phyloP scores from a whole-genome alignment of 2,329 filamentous ascomycete genomes.

The Penicillium hordei region DNA sequence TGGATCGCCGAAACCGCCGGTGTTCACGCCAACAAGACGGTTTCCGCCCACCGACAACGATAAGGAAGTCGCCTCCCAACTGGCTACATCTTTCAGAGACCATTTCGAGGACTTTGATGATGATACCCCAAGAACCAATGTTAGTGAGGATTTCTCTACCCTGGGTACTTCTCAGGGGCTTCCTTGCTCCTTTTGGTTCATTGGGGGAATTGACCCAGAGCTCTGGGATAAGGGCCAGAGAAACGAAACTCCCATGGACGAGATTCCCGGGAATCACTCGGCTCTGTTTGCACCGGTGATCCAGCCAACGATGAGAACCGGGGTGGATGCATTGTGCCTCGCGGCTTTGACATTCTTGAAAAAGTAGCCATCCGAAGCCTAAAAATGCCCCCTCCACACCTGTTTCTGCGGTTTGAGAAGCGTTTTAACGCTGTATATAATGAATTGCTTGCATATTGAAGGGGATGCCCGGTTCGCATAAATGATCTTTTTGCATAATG shows the following conservation, averaged over 20 bases:
- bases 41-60: constrained; percentile 60
- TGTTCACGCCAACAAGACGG: constrained; percentile 47
- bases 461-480: background rate
- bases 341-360: constrained; percentile 49
- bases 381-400: background rate
- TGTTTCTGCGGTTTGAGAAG: background rate
- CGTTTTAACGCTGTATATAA: background rate
- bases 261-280: constrained; percentile 61
- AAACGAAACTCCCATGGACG: constrained; percentile 44
- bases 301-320: constrained; percentile 57
- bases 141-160: constrained; percentile 60
- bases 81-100: constrained; percentile 48
- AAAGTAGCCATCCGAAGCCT: constrained; percentile 8
- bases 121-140: constrained; percentile 34
- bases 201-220: constrained; percentile 54
- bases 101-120: constrained; percentile 49
- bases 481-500: background rate
- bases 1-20: constrained; percentile 50
- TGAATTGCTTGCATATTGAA: background rate
- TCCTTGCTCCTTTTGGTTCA: constrained; percentile 58
- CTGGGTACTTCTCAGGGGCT: constrained; percentile 52
- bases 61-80: constrained; percentile 39
- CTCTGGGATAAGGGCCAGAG: constrained; percentile 52
- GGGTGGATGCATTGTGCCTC: constrained; percentile 53
- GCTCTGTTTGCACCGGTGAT: constrained; percentile 60